Percentiles rank a stretch among this genome's conserved stretches.
phyloP scores from a whole-genome alignment of 2,329 filamentous ascomycete species.

The Colletotrichum gloeosporioides region DNA sequence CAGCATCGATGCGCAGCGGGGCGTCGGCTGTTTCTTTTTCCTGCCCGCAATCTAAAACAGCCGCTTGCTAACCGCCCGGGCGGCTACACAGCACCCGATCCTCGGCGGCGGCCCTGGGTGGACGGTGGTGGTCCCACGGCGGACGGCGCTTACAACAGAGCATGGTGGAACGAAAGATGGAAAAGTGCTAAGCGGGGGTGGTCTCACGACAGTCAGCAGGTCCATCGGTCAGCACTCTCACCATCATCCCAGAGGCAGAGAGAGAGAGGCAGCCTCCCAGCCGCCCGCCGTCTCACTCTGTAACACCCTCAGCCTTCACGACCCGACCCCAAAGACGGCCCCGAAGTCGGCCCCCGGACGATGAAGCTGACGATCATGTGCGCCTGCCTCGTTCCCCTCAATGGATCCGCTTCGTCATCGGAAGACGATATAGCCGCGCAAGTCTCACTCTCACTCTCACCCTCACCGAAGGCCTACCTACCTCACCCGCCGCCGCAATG shows the following conservation, averaged over 20 bases:
- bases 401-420: not conserved
- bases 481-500: not conserved
- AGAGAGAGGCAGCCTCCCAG: not conserved
- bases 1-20: not conserved
- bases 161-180: not conserved
- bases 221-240: not conserved
- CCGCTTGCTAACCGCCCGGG: constrained; percentile 23
- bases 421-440: not conserved
- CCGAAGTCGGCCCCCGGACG: constrained; percentile 11
- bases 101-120: not conserved
- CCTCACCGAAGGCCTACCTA: not conserved
- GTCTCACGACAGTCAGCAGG: not conserved
- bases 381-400: not conserved
- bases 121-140: not conserved
- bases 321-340: not conserved
- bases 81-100: constrained; percentile 12
- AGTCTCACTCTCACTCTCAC: not conserved
- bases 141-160: constrained; percentile 20
- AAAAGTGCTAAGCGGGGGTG: not conserved
- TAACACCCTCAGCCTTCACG: not conserved
- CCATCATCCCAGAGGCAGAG: not conserved
- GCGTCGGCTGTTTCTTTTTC: constrained; percentile 1
- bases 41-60: constrained; percentile 3
- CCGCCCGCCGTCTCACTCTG: constrained; percentile 9
- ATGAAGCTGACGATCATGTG: not conserved